Evolutionary conservation across 2,329 filamentous ascomycete species (phyloP), one percentile per base, ranked within the genome.

Genomic region (Neofusicoccum umdonicola): DNA sequence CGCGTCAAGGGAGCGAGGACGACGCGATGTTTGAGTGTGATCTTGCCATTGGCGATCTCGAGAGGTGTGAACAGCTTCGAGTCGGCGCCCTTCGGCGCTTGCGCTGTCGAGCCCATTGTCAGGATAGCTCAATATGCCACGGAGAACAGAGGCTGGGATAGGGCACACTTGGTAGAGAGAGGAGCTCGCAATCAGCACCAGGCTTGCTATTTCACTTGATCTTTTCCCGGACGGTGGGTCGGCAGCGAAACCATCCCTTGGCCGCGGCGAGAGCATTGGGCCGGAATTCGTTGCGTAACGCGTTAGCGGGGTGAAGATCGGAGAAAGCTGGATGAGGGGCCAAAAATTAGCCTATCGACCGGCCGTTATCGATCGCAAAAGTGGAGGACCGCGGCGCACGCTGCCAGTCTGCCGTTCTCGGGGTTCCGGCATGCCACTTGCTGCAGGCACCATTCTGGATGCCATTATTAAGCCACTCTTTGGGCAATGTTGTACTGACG

Each of bases 1-100:
- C 80, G 76, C 34, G 77, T 80, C 17, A 71, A 75, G 12, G 78
- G 77, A 0, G 77, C 78, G 57, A 79, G 73, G 17, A 75, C 74
- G 12, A 79, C 69, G 27, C 75, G 75, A 68, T 81, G 77, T 47
- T 76, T 69, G 11, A 81, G 72, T 15, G 65, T 67, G 22, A 78
- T 68, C 22, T 71, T 72, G 48, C 76, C 76, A 66, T 72, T 70
- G 48, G 57, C 77, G 42, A 78, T 70, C 22, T 68, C 67, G 48
- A 76, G 60, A 7, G 76, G 73, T 39, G 72, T 57, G 66, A 78
- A 78, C 31, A 78, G 70, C 56, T 70, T 66, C n/a, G 69, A 69
- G 67, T 78, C 67, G 74, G 78, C 39, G 50, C 60, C 60, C 19
- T 35, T 51, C 6, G 60, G 39, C 45, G 48, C 27, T 9, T 63